A percentile compares a stretch with the other conserved stretches of the same genome.
Evolutionary conservation across 768 basidiomycete species (phyloP).

Genomic region (Tulasnella calospora): DNA sequence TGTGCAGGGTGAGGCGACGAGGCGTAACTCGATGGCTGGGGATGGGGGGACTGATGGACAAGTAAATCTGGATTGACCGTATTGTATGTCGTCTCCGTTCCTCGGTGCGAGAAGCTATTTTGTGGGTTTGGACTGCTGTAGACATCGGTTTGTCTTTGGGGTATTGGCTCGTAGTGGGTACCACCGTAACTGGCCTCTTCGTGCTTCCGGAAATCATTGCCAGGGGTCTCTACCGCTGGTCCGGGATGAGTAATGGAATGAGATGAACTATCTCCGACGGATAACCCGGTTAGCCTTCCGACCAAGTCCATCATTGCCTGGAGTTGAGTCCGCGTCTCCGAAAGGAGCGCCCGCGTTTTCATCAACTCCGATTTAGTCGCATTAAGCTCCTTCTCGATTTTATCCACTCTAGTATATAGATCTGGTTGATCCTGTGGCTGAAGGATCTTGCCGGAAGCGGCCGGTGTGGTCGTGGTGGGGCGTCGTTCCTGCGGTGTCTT

Average conservation of each 20-base stretch:
- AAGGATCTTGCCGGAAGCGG: background rate
- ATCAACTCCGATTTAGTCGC: background rate
- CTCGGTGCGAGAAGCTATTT: too few species aligned
- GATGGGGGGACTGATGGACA: background rate
- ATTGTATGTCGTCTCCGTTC: background rate
- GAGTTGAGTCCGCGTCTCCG: background rate
- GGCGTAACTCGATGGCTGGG: background rate
- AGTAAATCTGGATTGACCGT: background rate
- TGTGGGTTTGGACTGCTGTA: background rate
- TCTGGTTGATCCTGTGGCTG: background rate
- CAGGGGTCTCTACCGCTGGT: background rate
- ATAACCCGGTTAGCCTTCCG: background rate
- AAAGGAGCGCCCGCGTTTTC: background rate
- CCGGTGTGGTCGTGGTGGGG: background rate
- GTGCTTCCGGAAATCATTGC: background rate
- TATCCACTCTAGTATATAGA: background rate
- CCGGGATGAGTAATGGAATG: background rate
- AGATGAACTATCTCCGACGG: background rate
- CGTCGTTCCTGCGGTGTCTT: background rate
- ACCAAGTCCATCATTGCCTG: background rate
- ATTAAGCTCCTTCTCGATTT: background rate
- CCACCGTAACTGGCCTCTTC: background rate
- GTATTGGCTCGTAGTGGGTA: background rate
- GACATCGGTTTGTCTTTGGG: background rate
- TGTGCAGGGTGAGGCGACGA: background rate